Evolutionary conservation across 176 grass and related monocot species (phyloP).

Genomic region (Avena eriantha): DNA sequence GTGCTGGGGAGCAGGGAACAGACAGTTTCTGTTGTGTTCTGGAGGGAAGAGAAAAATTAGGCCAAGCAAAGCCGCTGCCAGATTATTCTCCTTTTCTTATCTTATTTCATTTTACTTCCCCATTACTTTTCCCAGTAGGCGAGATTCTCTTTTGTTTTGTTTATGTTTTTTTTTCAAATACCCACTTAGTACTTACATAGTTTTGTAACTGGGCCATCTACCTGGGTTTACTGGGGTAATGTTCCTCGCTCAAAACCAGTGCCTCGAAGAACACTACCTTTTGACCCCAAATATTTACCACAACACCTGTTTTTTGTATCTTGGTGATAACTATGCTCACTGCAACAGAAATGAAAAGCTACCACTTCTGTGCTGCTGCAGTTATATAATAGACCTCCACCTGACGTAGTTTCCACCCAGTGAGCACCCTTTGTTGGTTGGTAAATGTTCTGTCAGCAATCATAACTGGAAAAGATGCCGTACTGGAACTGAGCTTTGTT

Average conservation of each 20-base stretch:
- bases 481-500: slow-evolving; percentile 7
- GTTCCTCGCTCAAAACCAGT: neutral
- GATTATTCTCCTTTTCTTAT: slow-evolving; percentile 19
- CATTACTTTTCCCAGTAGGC: neutral
- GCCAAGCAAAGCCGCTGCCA: neutral
- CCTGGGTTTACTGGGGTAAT: neutral
- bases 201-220: slow-evolving; percentile 5
- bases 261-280: neutral
- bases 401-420: slow-evolving; percentile 3
- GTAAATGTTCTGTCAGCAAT: neutral
- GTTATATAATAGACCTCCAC: neutral
- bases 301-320: neutral
- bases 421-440: slow-evolving; percentile 17
- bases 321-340: slow-evolving; percentile 4
- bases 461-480: slow-evolving; percentile 2
- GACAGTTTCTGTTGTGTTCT: neutral
- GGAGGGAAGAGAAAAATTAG: neutral
- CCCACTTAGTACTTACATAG: neutral
- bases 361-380: neutral
- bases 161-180: neutral
- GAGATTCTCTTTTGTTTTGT: neutral
- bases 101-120: slow-evolving; percentile 5
- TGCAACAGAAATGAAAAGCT: neutral
- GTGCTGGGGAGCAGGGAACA: neutral
- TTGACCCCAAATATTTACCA: slow-evolving; percentile 17